Percentiles rank a stretch among this genome's conserved stretches.
Conservation (phyloP, 495 filamentous ascomycete species). For the Neurospora sp. region DNA sequence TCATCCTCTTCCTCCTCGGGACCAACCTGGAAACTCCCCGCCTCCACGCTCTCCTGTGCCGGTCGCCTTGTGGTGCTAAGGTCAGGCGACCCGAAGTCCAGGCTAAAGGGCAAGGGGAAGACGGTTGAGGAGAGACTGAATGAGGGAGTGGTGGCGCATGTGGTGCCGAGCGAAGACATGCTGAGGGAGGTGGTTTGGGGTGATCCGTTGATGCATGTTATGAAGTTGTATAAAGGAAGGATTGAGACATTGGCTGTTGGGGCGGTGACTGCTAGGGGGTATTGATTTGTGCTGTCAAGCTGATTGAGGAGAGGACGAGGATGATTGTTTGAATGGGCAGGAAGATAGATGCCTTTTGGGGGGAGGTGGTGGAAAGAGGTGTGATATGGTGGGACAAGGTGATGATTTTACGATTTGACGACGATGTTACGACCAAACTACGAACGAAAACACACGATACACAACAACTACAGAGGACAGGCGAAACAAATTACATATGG, state of each 20-base stretch:
- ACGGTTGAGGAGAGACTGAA: slow-evolving; percentile 30
- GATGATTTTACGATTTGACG: not conserved
- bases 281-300: not conserved
- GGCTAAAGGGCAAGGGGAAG: slow-evolving; percentile 23
- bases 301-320: too few species aligned
- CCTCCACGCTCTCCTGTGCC: slow-evolving; percentile 51
- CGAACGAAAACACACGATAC: not conserved
- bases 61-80: slow-evolving; percentile 58
- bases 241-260: slow-evolving; percentile 58
- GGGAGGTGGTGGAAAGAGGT: too few species aligned
- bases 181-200: slow-evolving; percentile 62
- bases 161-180: slow-evolving; percentile 48
- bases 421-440: not conserved
- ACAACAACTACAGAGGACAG: not conserved
- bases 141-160: slow-evolving; percentile 50
- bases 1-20: not conserved
- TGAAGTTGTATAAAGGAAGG: slow-evolving; percentile 60
- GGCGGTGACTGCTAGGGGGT: slow-evolving; percentile 48
- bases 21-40: slow-evolving; percentile 54
- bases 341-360: too few species aligned
- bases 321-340: too few species aligned
- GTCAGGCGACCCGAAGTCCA: slow-evolving; percentile 24
- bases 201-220: slow-evolving; percentile 68
- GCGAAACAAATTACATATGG: not conserved
- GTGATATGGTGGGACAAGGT: not conserved